Evolutionary conservation across 2,329 filamentous ascomycete genomes (phyloP).

Genomic region (Botrytis galanthina): DNA sequence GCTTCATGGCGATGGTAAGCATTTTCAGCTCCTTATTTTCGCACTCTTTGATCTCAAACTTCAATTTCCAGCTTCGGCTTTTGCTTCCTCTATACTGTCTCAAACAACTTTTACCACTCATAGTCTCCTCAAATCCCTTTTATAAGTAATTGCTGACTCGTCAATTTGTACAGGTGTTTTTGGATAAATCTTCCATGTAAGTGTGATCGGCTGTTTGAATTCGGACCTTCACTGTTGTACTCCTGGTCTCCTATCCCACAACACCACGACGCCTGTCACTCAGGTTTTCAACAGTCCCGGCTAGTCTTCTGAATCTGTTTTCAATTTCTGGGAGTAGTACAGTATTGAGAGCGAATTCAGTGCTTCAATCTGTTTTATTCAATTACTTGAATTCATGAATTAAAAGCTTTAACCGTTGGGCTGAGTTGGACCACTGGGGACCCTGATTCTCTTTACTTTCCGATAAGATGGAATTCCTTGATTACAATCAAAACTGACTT

Average conservation of each 20-base stretch:
- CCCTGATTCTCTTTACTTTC: neutral
- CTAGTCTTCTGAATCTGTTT: neutral
- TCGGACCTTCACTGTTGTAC: neutral
- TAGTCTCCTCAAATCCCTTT: neutral
- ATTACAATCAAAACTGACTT: conserved; percentile 25
- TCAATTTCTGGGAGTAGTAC: neutral
- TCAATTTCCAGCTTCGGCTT: neutral
- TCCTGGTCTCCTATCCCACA: neutral
- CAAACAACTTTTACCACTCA: too few species aligned
- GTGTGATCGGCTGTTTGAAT: neutral
- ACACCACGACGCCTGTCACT: neutral
- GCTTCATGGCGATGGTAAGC: conserved; percentile 42
- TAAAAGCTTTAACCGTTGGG: neutral
- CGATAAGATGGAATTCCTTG: neutral
- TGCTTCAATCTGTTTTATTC: neutral
- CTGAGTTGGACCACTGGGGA: neutral
- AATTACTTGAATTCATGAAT: neutral
- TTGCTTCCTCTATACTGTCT: neutral
- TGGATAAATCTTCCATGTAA: conserved; percentile 41
- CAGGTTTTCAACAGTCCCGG: neutral
- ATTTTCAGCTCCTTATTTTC: neutral
- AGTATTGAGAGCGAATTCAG: neutral
- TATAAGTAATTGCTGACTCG: neutral
- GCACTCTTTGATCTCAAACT: neutral
- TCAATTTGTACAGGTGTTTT: conserved; percentile 29